Evolutionary conservation across 2,329 filamentous ascomycete genomes (phyloP).

Genomic region (Pseudogymnoascus destructans): DNA sequence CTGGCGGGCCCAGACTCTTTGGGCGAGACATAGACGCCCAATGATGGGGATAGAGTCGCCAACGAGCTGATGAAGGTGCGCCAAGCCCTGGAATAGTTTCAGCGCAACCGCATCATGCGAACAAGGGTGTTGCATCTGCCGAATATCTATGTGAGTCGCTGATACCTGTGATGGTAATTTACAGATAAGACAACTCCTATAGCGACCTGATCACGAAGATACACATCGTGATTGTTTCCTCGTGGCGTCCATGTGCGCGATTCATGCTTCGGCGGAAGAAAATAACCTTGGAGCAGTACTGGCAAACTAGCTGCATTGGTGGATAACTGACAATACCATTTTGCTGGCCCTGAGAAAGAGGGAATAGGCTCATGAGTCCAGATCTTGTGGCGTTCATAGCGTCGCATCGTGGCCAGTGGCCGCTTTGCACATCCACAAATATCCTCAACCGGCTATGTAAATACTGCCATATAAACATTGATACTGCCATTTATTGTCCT

Average conservation of each 20-base stretch:
- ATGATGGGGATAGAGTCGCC: not conserved
- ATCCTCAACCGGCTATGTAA: not conserved
- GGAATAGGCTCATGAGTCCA: not conserved
- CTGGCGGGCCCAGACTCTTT: not conserved
- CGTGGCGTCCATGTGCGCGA: not conserved
- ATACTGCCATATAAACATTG: not conserved
- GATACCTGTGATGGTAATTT: not conserved
- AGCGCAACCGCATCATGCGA: not conserved
- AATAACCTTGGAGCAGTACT: not conserved
- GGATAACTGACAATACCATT: not conserved
- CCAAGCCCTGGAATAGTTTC: slow-evolving; percentile 5
- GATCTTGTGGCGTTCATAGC: not conserved
- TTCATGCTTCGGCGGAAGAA: not conserved
- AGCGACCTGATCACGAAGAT: not conserved
- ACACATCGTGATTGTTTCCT: not conserved
- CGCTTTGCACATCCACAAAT: not conserved
- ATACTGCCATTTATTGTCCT: not conserved
- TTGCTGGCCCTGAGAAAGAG: not conserved
- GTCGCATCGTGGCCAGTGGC: not conserved
- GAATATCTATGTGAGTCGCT: not conserved
- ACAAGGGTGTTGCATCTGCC: not conserved
- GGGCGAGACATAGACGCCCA: slow-evolving; percentile 4
- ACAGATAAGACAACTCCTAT: not conserved
- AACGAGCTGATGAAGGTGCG: not conserved
- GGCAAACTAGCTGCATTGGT: not conserved